Evolutionary conservation across 805 yeast genomes (phyloP), one percentile per base, ranked within the genome.

Genomic region (Lipomyces chichibuensis): DNA sequence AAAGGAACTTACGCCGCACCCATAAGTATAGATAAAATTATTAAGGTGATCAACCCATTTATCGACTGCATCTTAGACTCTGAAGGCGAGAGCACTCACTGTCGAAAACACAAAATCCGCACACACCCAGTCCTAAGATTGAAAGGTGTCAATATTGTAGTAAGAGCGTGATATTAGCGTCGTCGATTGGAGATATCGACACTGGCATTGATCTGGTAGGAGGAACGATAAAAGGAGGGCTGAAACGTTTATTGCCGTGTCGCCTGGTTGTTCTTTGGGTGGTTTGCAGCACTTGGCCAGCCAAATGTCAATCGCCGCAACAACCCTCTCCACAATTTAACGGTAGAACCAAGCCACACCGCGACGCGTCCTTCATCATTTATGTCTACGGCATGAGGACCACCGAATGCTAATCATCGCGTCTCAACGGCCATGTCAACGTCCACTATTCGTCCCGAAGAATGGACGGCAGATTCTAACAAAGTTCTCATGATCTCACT

Each of bases 391-490:
- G 32, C 43, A 37, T 37, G 4, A 14, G 13, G 5, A 37, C 43
- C 43, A 37, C 17, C 43, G 17, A 43, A 17, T 43, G 8, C 20
- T n/a, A 8, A 3, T 33, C 23, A 17, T 17, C 49, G 23, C 8
- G n/a, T 43, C 11, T 32, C 57, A 23, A 7, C 14, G 14, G 27
- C 58, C 25, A 51, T 20, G 29, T 60, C 55, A 56, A 20, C 63
- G 23, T 39, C 59, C 37, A 33, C 52, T 11, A 56, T 29, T 23
- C 62, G 53, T 25, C 71, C 92, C 2, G 92, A 88, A 69, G 79
- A 82, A 14, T 92, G 96, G 97, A 89, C 94, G 0, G 75, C 79
- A 7, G 86, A 91, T 1, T 85, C 96, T 60, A 92, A 88, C 68
- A 90, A 89, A 14, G 88, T 87, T 0, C 77, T 90, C 20, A 81